Evolutionary conservation across 805 yeast species (phyloP).

Genomic region (Saccharomyces eubayanus): DNA sequence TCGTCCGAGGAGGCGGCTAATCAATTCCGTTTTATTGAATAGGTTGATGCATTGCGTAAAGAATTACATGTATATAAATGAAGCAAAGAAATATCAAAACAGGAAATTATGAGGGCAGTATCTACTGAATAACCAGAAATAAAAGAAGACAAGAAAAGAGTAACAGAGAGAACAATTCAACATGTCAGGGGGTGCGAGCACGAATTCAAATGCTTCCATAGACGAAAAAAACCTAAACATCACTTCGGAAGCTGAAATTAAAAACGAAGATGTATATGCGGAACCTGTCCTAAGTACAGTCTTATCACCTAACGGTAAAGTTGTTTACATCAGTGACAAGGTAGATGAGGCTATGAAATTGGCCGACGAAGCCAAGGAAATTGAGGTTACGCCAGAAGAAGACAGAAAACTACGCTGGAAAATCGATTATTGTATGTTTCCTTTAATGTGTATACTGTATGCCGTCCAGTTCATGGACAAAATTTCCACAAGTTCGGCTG

Average conservation of each 20-base stretch:
- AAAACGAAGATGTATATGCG: background rate
- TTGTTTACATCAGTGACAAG: constrained; percentile 32
- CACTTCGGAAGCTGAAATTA: background rate
- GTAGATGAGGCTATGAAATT: constrained; percentile 41
- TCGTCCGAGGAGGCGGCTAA: background rate
- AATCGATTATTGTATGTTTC: constrained; percentile 43
- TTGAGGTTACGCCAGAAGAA: constrained; percentile 28
- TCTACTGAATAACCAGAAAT: background rate
- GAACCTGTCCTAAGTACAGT: constrained; percentile 8
- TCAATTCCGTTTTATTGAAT: background rate
- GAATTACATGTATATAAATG: background rate
- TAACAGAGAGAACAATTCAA: background rate
- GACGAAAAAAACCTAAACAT: background rate
- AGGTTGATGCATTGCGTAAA: background rate
- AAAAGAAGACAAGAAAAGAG: background rate
- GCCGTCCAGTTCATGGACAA: constrained; percentile 56
- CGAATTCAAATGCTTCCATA: background rate
- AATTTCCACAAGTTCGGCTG: constrained; percentile 41
- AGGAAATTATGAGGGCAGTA: background rate
- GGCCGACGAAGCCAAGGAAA: constrained; percentile 30
- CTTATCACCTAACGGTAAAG: constrained; percentile 22
- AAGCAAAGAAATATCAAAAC: background rate
- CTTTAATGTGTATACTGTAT: constrained; percentile 42
- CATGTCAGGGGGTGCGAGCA: background rate
- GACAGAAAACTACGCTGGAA: constrained; percentile 37